Percentiles rank a stretch among this genome's conserved stretches.
phyloP scores from a whole-genome alignment of 2,329 filamentous ascomycete species.

The Colletotrichum cereale region DNA sequence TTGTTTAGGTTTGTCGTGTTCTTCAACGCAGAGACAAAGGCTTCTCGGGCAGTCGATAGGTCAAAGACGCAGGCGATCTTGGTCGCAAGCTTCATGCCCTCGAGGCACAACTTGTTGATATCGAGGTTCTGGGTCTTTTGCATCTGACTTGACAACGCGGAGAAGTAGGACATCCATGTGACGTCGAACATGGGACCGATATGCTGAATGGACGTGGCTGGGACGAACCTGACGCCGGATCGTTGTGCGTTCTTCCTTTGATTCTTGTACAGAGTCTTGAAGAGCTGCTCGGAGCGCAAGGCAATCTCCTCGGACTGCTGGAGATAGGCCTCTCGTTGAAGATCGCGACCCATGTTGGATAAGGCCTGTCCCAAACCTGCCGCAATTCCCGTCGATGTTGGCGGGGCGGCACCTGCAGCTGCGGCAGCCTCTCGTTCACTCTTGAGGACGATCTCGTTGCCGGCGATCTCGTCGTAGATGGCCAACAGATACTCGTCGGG shows the following conservation, averaged over 20 bases:
- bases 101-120: slow-evolving; percentile 91
- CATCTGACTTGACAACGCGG: slow-evolving; percentile 90
- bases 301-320: slow-evolving; percentile 96
- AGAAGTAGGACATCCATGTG: slow-evolving; percentile 99
- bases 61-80: slow-evolving; percentile 95
- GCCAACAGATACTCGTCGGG: slow-evolving; percentile 90
- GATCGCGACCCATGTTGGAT: slow-evolving; percentile 89
- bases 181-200: slow-evolving; percentile 99
- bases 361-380: slow-evolving; percentile 89
- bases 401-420: slow-evolving; percentile 74
- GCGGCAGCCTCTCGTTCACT: slow-evolving; percentile 93
- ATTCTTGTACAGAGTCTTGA: slow-evolving; percentile 91
- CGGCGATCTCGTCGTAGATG: slow-evolving; percentile 93
- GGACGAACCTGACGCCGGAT: slow-evolving; percentile 81
- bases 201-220: slow-evolving; percentile 93
- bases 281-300: slow-evolving; percentile 81
- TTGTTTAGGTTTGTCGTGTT: slow-evolving; percentile 98
- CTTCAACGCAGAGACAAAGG: slow-evolving; percentile 92
- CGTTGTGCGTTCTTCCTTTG: slow-evolving; percentile 85
- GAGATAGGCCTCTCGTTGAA: slow-evolving; percentile 92
- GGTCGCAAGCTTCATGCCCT: slow-evolving; percentile 94
- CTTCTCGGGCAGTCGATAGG: slow-evolving; percentile 90
- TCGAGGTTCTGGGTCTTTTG: slow-evolving; percentile 95
- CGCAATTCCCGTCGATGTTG: slow-evolving; percentile 77
- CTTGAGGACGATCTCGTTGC: slow-evolving; percentile 93